phyloP scores from a whole-genome alignment of 1,139 yeast genomes.

The Hansenula sp. region DNA sequence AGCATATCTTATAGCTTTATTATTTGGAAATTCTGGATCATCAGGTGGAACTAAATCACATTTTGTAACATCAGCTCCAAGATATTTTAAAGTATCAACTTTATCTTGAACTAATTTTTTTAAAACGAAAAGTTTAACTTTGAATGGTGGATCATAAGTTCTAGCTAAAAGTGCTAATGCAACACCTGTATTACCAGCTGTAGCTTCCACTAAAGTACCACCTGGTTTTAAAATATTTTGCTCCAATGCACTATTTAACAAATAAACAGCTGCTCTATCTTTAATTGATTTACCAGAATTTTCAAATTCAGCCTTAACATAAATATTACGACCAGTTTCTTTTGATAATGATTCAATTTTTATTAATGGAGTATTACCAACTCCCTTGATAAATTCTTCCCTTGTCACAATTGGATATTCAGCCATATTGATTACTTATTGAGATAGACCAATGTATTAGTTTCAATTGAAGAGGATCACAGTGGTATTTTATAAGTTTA shows the following conservation, averaged over 20 bases:
- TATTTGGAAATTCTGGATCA: slow-evolving; percentile 17
- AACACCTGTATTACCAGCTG: slow-evolving; percentile 23
- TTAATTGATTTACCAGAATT: slow-evolving; percentile 89
- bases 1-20: slow-evolving; percentile 15
- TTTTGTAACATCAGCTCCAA: slow-evolving; percentile 16
- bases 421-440: too few species aligned
- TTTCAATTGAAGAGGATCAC: too few species aligned
- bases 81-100: slow-evolving; percentile 8
- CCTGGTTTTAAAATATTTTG: slow-evolving; percentile 61
- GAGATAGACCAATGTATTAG: too few species aligned
- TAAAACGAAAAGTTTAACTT: slow-evolving; percentile 17
- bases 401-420: slow-evolving; percentile 45
- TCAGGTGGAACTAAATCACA: slow-evolving; percentile 13
- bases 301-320: slow-evolving; percentile 79
- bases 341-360: slow-evolving; percentile 14
- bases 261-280: slow-evolving; percentile 75
- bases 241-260: slow-evolving; percentile 67
- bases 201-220: slow-evolving; percentile 32
- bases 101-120: slow-evolving; percentile 17
- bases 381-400: slow-evolving; percentile 60
- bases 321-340: slow-evolving; percentile 54
- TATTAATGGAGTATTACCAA: slow-evolving; percentile 27
- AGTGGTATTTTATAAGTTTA: too few species aligned
- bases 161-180: slow-evolving; percentile 16
- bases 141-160: slow-evolving; percentile 18